A percentile compares a stretch with the other conserved stretches of the same genome.
These are phyloP conservation scores for Pestalotiopsis sp. DNA, from an alignment of 2,329 filamentous ascomycete genomes.

Conservation along the genomic window DNA sequence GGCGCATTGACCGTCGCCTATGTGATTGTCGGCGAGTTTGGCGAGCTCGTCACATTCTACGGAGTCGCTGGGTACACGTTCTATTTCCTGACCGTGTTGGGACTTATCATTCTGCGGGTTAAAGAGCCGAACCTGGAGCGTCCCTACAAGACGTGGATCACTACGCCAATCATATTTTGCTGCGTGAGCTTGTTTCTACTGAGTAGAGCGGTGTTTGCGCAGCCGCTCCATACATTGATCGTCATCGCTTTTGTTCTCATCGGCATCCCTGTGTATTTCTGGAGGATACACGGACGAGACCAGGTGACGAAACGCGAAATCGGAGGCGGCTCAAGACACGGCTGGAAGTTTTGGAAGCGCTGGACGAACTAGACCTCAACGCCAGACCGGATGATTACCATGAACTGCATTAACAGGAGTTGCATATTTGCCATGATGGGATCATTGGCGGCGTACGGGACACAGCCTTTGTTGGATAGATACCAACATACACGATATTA, in stretches of 20 bases:
- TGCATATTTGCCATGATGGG: neutral
- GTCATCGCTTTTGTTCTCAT: slow-evolving; percentile 83
- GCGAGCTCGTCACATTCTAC: slow-evolving; percentile 92
- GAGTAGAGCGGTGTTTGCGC: slow-evolving; percentile 83
- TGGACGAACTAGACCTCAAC: slow-evolving; percentile 21
- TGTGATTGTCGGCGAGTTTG: slow-evolving; percentile 84
- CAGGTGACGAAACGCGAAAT: slow-evolving; percentile 44
- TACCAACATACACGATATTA: neutral
- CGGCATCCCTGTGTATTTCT: slow-evolving; percentile 87
- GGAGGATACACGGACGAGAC: slow-evolving; percentile 71
- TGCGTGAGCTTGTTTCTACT: slow-evolving; percentile 94
- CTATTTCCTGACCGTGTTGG: slow-evolving; percentile 93
- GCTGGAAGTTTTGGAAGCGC: slow-evolving; percentile 64
- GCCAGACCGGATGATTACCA: neutral
- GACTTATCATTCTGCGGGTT: slow-evolving; percentile 86
- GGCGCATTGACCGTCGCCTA: slow-evolving; percentile 71
- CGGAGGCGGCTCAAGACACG: slow-evolving; percentile 32
- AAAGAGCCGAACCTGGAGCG: slow-evolving; percentile 84
- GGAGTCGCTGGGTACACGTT: slow-evolving; percentile 96
- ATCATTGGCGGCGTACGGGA: neutral
- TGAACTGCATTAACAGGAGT: neutral
- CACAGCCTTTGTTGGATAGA: neutral
- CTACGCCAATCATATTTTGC: slow-evolving; percentile 96
- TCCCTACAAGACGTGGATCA: slow-evolving; percentile 95
- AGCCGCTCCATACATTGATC: slow-evolving; percentile 85